Base-by-base conservation (phyloP, 441 rosid species). In the Sinapis alba region DNA sequence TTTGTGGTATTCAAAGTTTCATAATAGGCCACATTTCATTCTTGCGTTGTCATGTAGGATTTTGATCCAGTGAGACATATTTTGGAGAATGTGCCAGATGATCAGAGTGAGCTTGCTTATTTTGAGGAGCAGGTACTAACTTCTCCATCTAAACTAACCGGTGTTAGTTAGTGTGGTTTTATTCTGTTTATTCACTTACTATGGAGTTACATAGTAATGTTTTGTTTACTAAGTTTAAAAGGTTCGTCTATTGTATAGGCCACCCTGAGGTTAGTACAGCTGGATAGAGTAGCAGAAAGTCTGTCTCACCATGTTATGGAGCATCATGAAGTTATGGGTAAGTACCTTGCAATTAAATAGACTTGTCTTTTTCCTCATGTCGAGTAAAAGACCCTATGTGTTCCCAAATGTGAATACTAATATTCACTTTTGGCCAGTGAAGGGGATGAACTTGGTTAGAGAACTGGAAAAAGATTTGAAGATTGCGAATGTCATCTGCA, bases 261-360 rank as follows among this genome's bases (percentile, higher is more conserved):
- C 7, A 79, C 96, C 15, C 82, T 93, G 84, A 89, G 97, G 88
- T 83, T 96, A 78, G 84, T 86, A 20, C 97, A 93, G 77, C 80
- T 96, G 75, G 99, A 96, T 85, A 85, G 83, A 81, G 96, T 93
- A 56, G 82, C 97, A 18, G 98, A 96, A 77, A 82, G 28, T 45
- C 81, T 96, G 68, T 96, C 97, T 60, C 86, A 79, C 20, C 86
- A 96, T 68, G 99, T 96, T 60, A 91, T 93, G 97, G 92, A 93
- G 84, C 97, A 96, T 89, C 94, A 90, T 79, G 93, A 96, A 93
- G 98, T 90, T 47, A 96, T 96, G 99, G 99, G 99, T 96, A 81
- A 81, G 91, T 81, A 73, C 28, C 16, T 58, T 69, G 62, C 13
- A 62, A 62, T 36, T 36, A n/a, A 36, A 11, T 10, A 28, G 43